These are phyloP conservation scores for Fusarium temperatum DNA, from an alignment of 2,329 filamentous ascomycete genomes.

Conservation along the genomic window DNA sequence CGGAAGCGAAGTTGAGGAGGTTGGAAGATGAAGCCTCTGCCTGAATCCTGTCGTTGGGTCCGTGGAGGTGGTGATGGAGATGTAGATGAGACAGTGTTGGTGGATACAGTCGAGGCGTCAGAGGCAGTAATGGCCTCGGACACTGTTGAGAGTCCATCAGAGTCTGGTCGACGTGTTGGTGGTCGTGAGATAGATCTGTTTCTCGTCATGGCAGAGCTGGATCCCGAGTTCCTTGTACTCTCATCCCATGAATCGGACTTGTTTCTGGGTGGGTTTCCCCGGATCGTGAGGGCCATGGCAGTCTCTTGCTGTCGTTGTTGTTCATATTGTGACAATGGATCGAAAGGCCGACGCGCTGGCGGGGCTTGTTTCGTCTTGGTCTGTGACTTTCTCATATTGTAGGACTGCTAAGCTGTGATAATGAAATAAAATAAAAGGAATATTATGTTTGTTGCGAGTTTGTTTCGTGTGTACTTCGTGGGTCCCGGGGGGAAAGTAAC, in stretches of 20 bases:
- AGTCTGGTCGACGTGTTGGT: slow-evolving; percentile 24
- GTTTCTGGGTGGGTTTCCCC: slow-evolving; percentile 37
- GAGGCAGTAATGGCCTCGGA: slow-evolving; percentile 36
- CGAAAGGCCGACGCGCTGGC: slow-evolving; percentile 23
- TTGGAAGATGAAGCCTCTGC: slow-evolving; percentile 35
- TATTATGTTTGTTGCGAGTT: slow-evolving; percentile 15
- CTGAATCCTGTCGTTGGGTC: slow-evolving; percentile 10
- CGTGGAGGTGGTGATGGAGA: slow-evolving; percentile 7
- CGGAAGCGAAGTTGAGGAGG: slow-evolving; percentile 41
- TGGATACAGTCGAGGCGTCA: slow-evolving; percentile 5
- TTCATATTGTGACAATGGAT: slow-evolving; percentile 32
- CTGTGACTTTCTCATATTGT: slow-evolving; percentile 34
- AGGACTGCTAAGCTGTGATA: neutral
- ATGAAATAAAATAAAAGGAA: neutral
- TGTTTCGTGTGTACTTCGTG: slow-evolving; percentile 21
- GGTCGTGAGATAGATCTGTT: slow-evolving; percentile 36
- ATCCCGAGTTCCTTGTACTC: slow-evolving; percentile 19
- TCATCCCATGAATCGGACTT: slow-evolving; percentile 32
- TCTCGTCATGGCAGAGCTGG: slow-evolving; percentile 26
- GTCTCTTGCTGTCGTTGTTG: slow-evolving; percentile 34
- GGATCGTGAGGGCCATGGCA: slow-evolving; percentile 40
- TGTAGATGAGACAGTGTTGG: slow-evolving; percentile 3
- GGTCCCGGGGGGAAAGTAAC: slow-evolving; percentile 1
- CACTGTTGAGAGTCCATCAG: slow-evolving; percentile 39
- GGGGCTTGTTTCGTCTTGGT: slow-evolving; percentile 17